Conservation (phyloP, 2,329 filamentous ascomycete species). For the Pleoardoris graminearum region DNA sequence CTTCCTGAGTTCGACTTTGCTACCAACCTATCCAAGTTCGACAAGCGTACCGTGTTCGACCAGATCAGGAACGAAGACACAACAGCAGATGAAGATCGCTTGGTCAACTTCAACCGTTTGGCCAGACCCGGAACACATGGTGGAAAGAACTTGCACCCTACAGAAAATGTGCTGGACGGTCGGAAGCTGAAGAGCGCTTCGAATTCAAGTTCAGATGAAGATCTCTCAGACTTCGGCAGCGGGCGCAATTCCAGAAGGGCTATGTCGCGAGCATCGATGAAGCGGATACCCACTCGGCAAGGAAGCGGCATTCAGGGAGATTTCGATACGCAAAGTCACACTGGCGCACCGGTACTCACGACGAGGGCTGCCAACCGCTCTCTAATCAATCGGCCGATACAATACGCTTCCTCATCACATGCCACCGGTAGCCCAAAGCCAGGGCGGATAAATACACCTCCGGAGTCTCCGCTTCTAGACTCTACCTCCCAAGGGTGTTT, state of each 20-base stretch:
- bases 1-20: slow-evolving; percentile 95
- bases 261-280: slow-evolving; percentile 46
- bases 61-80: slow-evolving; percentile 88
- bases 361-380: slow-evolving; percentile 35
- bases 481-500: slow-evolving; percentile 45
- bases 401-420: slow-evolving; percentile 44
- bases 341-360: slow-evolving; percentile 34
- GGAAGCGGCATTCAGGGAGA: slow-evolving; percentile 48
- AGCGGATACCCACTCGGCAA: slow-evolving; percentile 43
- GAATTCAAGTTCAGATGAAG: slow-evolving; percentile 40
- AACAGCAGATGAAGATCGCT: slow-evolving; percentile 84
- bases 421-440: slow-evolving; percentile 42
- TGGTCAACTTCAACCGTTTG: slow-evolving; percentile 84
- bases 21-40: slow-evolving; percentile 86
- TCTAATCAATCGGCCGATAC: slow-evolving; percentile 30
- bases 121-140: slow-evolving; percentile 55
- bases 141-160: slow-evolving; percentile 88
- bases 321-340: slow-evolving; percentile 30
- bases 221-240: slow-evolving; percentile 44
- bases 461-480: slow-evolving; percentile 42
- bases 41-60: slow-evolving; percentile 89
- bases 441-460: slow-evolving; percentile 39
- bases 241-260: slow-evolving; percentile 44
- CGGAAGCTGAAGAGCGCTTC: slow-evolving; percentile 38
- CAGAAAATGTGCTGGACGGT: slow-evolving; percentile 84